Base-by-base conservation (phyloP, 176 grass and related monocot genomes). In the Ampelocalamus luodianensis region DNA sequence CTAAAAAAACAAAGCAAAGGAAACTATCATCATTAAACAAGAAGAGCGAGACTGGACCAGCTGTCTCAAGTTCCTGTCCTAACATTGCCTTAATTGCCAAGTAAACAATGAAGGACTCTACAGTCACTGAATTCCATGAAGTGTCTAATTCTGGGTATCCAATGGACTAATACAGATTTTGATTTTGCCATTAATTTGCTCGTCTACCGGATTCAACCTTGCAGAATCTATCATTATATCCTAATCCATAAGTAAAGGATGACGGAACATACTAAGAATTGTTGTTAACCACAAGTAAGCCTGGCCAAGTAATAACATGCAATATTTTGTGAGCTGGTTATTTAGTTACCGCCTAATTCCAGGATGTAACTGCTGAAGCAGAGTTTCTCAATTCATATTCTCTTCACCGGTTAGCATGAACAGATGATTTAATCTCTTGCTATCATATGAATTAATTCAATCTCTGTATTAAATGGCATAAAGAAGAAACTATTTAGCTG, bases 1-100 rank as follows among this genome's bases (percentile, higher is more conserved):
- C 40, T 49, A 10, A 83, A 69, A 56, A 49, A 16, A 4, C 8
- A 78, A 78, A 63, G 42, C 53, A 37, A 71, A 85, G 34, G 42
- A 79, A 53, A 14, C 76, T 45, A 85, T 71, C 44, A 77, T 84
- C 23, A 76, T 44, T 50, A 56, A 90, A 81, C 77, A 81, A 81
- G 42, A 60, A 59, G 38, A 45, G n/a, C 15, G n/a, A n/a, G 26
- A 67, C 7, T 40, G 49, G 71, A 10, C 44, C 71, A 46, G 61
- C 43, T 53, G 77, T 54, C 48, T 51, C 66, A 61, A 83, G 77
- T 20, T 74, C 27, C 10, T 50, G 29, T 62, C 62, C 12, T 8
- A 17, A 17, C n/a, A 7, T 17, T 37, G 3, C 42, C n/a, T 68
- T 39, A 49, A 82, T 77, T 56, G 48, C 34, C 46, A 53, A 54